Conservation (phyloP, 176 grass and related monocot species). For the Lolium multiflorum region DNA sequence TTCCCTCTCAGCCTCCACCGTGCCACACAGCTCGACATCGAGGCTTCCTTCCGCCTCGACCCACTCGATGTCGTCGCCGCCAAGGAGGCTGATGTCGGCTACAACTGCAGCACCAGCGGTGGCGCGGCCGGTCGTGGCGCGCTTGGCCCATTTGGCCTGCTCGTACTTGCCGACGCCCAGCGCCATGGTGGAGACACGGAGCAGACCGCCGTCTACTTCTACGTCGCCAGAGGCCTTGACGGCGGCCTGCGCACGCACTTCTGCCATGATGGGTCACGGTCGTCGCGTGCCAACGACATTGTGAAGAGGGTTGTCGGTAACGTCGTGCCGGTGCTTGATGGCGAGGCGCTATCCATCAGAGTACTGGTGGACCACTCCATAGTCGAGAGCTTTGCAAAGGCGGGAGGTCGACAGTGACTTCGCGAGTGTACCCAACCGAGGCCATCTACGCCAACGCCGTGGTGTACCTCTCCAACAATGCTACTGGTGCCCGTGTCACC, state of each 20-base stretch:
- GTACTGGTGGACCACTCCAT: conserved; percentile 96
- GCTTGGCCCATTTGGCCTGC: conserved; percentile 82
- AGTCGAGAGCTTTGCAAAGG: conserved; percentile 82
- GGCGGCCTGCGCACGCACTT: conserved; percentile 71
- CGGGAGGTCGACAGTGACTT: conserved; percentile 69
- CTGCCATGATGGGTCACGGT: conserved; percentile 91
- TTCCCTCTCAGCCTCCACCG: conserved; percentile 57
- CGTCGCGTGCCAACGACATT: conserved; percentile 76
- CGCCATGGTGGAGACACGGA: conserved; percentile 29
- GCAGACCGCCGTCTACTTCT: conserved; percentile 89
- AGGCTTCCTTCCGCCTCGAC: conserved; percentile 69
- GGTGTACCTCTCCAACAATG: conserved; percentile 91
- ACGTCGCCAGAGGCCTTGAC: conserved; percentile 62
- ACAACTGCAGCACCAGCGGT: conserved; percentile 81
- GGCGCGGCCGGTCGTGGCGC: conserved; percentile 56
- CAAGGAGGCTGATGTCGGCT: conserved; percentile 58
- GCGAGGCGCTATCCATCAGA: conserved; percentile 63
- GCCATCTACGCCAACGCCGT: conserved; percentile 75
- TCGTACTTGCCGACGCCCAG: conserved; percentile 63
- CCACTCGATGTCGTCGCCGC: conserved; percentile 18
- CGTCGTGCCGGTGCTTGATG: conserved; percentile 67
- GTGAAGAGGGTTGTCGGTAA: conserved; percentile 84
- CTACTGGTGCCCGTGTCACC: conserved; percentile 55
- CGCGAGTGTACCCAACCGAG: conserved; percentile 86
- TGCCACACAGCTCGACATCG: conserved; percentile 86